Evolutionary conservation across 75 land plant species (phyloP).

Genomic region (Pinus albicaulis): DNA sequence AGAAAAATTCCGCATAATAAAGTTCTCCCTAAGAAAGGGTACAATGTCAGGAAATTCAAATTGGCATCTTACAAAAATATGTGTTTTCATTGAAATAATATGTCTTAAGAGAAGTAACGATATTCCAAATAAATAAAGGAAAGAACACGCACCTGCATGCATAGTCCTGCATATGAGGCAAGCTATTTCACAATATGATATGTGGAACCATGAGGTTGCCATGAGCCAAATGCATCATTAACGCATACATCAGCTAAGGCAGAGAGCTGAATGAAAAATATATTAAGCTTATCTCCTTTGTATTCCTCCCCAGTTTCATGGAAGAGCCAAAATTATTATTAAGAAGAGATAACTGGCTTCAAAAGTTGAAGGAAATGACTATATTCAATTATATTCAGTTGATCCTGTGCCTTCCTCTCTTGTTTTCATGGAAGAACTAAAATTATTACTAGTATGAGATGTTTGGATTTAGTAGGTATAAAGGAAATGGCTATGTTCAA

Average conservation of each 20-base stretch:
- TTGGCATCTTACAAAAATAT: not conserved
- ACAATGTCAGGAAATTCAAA: not conserved
- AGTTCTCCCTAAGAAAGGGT: slow-evolving; percentile 28
- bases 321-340: not conserved
- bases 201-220: slow-evolving; percentile 52
- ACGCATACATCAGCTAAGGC: slow-evolving; percentile 54
- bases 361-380: not conserved
- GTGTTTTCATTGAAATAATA: not conserved
- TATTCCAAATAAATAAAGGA: not conserved
- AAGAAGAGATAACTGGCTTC: not conserved
- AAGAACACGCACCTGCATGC: slow-evolving; percentile 35
- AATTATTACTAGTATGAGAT: no score
- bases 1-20: slow-evolving; percentile 28
- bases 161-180: slow-evolving; percentile 51
- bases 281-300: slow-evolving; percentile 37
- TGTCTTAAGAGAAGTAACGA: not conserved
- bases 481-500: no score
- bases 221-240: slow-evolving; percentile 55
- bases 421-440: slow-evolving; percentile 2
- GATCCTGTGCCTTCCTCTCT: slow-evolving; percentile 53
- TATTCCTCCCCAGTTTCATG: slow-evolving; percentile 39
- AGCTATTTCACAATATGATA: slow-evolving; percentile 40
- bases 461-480: no score
- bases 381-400: no score
- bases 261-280: slow-evolving; percentile 44